Base-by-base conservation (phyloP, 768 basidiomycete genomes). In the Psilocybe subaeruginosa region DNA sequence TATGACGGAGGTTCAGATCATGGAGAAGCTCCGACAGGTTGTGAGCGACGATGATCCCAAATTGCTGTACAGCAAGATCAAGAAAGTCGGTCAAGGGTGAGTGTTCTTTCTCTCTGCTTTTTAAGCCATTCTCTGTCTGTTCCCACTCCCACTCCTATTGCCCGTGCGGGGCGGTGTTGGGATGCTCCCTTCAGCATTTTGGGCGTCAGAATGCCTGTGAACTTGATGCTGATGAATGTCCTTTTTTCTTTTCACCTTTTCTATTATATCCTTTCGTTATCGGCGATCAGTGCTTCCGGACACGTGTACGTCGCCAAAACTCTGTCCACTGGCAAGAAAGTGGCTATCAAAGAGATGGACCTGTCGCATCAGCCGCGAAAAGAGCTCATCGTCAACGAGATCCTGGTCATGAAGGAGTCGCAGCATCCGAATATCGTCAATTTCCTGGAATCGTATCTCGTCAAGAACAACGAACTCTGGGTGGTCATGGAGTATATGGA, bases 401-500 rank as follows among this genome's bases (percentile, higher is more conserved):
- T 97, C 67, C 80, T 98, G 63, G 97, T 99, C 67, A 99, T 99
- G 97, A 97, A 95, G 74, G 97, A 96, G 75, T 95, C 93, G 29
- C 93, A 95, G 64, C 95, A 97, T 73, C 93, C 95, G 31, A 98
- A 97, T 70, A 96, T 98, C 60, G 95, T 98, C 80, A 97, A 97
- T 76, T 98, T 93, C 77, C 76, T 97, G 45, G 92, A 97, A 5
- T 87, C 92, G 23, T 97, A 95, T 74, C 84, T 98, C 47, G 86
- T 97, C 56, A 91, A 91, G 76, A 89, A 81, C 72, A 90, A 83
- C 55, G 95, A 97, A 71, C 85, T 97, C 23, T 98, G 95, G 95
- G 95, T 97, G 47, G 95, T 97, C 60, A 98, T 97, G 95, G 95
- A 98, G 77, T 97, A 93, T 72, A 98, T 98, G 95, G 95, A 98